These are phyloP conservation scores for Artemisia annua DNA, from an alignment of 129 eudicot species.

Conservation along the genomic window DNA sequence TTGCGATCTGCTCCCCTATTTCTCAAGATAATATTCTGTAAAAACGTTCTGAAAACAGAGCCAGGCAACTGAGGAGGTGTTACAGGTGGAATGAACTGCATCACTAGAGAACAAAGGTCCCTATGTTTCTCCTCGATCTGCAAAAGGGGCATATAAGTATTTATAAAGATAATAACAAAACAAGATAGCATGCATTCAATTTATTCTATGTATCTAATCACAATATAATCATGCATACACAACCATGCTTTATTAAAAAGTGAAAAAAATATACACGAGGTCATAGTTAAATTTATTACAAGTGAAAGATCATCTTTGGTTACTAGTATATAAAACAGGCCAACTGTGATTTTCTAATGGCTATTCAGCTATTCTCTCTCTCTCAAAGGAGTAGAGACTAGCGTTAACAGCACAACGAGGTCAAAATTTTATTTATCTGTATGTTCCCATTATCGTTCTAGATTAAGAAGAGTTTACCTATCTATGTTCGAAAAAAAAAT, in stretches of 20 bases:
- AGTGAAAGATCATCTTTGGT: too few species aligned
- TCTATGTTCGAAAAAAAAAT: too few species aligned
- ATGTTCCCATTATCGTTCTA: too few species aligned
- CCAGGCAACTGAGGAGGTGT: constrained; percentile 88
- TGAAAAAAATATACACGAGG: too few species aligned
- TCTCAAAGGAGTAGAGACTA: too few species aligned
- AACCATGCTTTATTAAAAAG: background rate
- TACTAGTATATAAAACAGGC: too few species aligned
- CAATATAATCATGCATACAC: background rate
- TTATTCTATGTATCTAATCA: background rate
- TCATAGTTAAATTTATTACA: too few species aligned
- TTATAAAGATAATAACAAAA: background rate
- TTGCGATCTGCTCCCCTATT: constrained; percentile 94
- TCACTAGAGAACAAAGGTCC: constrained; percentile 82
- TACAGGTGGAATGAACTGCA: constrained; percentile 94
- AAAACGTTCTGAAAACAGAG: constrained; percentile 75
- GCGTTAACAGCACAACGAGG: too few species aligned
- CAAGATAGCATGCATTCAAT: background rate
- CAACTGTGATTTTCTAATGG: too few species aligned
- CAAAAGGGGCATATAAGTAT: constrained; percentile 25
- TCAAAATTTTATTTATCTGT: too few species aligned
- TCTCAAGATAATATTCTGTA: constrained; percentile 71
- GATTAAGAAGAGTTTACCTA: too few species aligned
- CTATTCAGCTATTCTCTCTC: too few species aligned
- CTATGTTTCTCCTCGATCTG: constrained; percentile 99